Conservation (phyloP, 805 yeast species). For the Kodamaea neixiangensis region DNA sequence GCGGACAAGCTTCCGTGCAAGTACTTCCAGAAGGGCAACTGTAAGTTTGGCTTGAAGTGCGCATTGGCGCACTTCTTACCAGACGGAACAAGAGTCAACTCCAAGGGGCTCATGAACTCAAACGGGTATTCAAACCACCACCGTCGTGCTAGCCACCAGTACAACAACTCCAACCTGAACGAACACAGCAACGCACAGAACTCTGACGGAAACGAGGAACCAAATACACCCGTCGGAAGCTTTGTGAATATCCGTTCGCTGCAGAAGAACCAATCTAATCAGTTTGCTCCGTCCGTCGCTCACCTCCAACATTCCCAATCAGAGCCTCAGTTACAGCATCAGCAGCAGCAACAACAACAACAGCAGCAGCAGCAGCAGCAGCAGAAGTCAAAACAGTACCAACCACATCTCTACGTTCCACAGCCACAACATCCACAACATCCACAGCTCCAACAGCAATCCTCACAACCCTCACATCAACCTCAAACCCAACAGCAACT, state of each 20-base stretch:
- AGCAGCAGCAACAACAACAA: not conserved
- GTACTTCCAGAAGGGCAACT: conserved; percentile 94
- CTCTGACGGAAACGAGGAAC: not conserved
- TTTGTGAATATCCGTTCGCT: not conserved
- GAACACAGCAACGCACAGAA: not conserved
- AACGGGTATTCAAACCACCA: conserved; percentile 4
- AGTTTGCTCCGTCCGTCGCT: not conserved
- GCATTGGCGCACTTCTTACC: conserved; percentile 91
- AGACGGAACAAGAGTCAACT: conserved; percentile 81
- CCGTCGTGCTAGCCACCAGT: conserved; percentile 7
- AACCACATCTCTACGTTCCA: too few species aligned
- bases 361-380: not conserved
- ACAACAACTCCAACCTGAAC: not conserved
- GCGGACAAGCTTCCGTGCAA: conserved; percentile 75
- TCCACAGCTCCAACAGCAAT: not conserved
- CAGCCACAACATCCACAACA: conserved; percentile 6
- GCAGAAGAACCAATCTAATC: not conserved
- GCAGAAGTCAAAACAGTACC: too few species aligned
- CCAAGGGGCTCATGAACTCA: conserved; percentile 22
- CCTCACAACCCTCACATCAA: not conserved
- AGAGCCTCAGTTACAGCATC: not conserved
- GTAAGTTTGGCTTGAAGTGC: conserved; percentile 93
- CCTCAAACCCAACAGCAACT: not conserved
- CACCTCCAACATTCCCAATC: not conserved
- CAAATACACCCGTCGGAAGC: not conserved